Base-by-base conservation (phyloP, 495 filamentous ascomycete genomes). In the Tuber aestivum region DNA sequence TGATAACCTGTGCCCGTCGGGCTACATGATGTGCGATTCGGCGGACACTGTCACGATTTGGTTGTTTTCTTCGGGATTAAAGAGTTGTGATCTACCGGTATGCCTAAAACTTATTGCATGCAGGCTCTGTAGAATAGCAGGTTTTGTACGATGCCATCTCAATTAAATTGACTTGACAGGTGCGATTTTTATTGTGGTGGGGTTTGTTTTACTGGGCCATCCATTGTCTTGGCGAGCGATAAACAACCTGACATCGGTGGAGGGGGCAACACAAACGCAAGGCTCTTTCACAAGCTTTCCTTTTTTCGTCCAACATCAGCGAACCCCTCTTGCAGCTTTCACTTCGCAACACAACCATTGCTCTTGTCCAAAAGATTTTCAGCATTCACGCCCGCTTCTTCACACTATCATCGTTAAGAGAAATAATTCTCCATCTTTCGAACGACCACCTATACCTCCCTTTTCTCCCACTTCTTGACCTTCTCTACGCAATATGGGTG, bases 401-500 rank as follows among this genome's bases (percentile, higher is more conserved):
- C 32, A 35, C 14, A 65, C 27, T 0, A 35, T 20, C 56, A 32
- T 65, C 56, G 56, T 27, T 65, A 32, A 32, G 56, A 65, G 12
- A 65, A 65, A 65, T 65, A 65, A 32, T 32, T 65, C 14, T 65
- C 32, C 27, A 32, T 32, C n/a, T 27, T 65, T 27, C 56, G 27
- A 65, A 35, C 27, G 14, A 35, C 32, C 14, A 35, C 56, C 56
- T 35, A 65, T 35, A 69, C 69, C 72, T 70, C 70, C 41, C 45
- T 75, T 70, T 44, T 48, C 42, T 9, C 74, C 41, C 70, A 72
- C 76, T 38, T 75, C 48, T n/a, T 56, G 48, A 79, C 75, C 56
- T 71, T 71, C 35, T 65, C 56, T 18, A 65, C 71, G 77, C 77
- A 82, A 74, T 72, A 81, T 81, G 79, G 79, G 79, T 23, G 79